These are phyloP conservation scores for Diophrys sp. DNA, from an alignment of 73 alveolate genomes.

Conservation along the genomic window DNA sequence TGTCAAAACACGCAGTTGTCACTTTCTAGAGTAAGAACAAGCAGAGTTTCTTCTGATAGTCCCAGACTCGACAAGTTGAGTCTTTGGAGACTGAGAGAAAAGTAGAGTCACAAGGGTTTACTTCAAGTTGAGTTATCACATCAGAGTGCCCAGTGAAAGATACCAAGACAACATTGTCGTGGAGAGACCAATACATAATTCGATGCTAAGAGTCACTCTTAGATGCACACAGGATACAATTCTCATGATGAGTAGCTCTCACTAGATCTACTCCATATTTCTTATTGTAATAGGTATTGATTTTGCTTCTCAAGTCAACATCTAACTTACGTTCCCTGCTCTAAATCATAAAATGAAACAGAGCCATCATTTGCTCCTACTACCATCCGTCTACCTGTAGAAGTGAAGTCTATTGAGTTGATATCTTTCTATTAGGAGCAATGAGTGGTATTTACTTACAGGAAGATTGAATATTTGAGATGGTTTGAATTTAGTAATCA, in stretches of 20 bases:
- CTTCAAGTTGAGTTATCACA: constrained; percentile 63
- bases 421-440: constrained; percentile 19
- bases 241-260: constrained; percentile 55
- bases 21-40: constrained; percentile 63
- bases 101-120: constrained; percentile 73
- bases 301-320: constrained; percentile 11
- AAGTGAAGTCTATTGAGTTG: constrained; percentile 60
- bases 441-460: neutral
- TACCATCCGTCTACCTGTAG: constrained; percentile 50
- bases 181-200: constrained; percentile 91
- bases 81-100: constrained; percentile 80
- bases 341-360: constrained; percentile 46
- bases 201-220: constrained; percentile 47
- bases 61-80: constrained; percentile 82
- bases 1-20: constrained; percentile 80
- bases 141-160: constrained; percentile 84
- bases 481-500: neutral
- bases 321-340: constrained; percentile 36
- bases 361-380: constrained; percentile 53
- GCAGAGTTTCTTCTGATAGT: constrained; percentile 71
- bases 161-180: constrained; percentile 78
- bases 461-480: neutral
- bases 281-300: constrained; percentile 49
- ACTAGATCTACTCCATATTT: constrained; percentile 59
- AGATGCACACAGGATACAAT: constrained; percentile 47